Evolutionary conservation across 108 stramenopile species (phyloP), one percentile per base, ranked within the genome.

Genomic region (Cyclotella choctawhatcheeana): DNA sequence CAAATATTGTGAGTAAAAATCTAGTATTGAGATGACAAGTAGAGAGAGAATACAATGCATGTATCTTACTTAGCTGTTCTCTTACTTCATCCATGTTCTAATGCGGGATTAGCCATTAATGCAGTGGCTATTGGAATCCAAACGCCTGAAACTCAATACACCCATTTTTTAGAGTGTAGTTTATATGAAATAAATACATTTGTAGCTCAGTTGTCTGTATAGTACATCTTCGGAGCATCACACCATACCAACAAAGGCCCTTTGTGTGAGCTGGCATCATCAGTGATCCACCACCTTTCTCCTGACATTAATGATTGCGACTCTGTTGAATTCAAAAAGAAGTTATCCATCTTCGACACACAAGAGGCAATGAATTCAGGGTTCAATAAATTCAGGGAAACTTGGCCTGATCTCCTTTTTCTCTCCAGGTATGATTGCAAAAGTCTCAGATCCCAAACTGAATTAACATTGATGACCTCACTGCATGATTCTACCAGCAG

Each of bases 391-490:
- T 54, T 30, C 34, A 18, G 20, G 18, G 6, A 29, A 17, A 14
- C 21, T n/a, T 6, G 5, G 17, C 21, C 6, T 16, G 50, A 16
- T 7, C 12, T 51, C 12, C 37, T 40, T 33, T 69, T 78, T 37
- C 45, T 72, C 37, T 69, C 63, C n/a, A 31, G 25, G 44, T 81
- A 84, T 2, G 68, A 56, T 62, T 44, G 51, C 20, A 84, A 35
- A 25, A 84, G 64, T 44, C 76, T 76, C 0, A 68, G 64, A 58
- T 77, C 83, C 83, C 80, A 84, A 25, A 84, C 45, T 54, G 65
- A 63, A 51, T 73, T 52, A 34, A 78, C 59, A 17, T 37, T 37
- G 14, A 64, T 16, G 34, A 24, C 44, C 44, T 33, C 21, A 17
- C 52, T 33, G 53, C 60, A 69, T 51, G 52, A 66, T 32, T 80